Evolutionary conservation across 805 yeast species (phyloP).

Genomic region (Dipodascus albidus): DNA sequence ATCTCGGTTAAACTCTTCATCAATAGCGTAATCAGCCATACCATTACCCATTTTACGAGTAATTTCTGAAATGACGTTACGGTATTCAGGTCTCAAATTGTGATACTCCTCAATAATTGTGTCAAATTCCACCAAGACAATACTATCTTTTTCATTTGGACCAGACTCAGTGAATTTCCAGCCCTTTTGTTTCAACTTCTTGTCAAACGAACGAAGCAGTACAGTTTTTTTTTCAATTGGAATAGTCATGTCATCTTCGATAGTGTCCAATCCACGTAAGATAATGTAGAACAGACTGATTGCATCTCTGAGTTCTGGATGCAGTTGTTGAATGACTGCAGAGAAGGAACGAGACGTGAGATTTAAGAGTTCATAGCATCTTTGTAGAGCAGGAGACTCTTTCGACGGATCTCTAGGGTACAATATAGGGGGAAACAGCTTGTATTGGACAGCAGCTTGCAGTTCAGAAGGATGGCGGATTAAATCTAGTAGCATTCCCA

Average conservation of each 20-base stretch:
- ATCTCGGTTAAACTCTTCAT: constrained; percentile 58
- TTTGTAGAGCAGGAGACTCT: constrained; percentile 35
- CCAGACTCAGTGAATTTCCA: constrained; percentile 73
- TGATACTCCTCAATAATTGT: constrained; percentile 59
- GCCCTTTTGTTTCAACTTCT: constrained; percentile 47
- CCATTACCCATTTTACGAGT: constrained; percentile 90
- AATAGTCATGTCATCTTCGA: constrained; percentile 92
- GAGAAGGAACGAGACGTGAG: constrained; percentile 83
- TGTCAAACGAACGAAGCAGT: constrained; percentile 54
- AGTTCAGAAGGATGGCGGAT: constrained; percentile 62
- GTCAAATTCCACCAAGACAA: constrained; percentile 72
- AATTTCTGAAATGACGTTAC: constrained; percentile 65
- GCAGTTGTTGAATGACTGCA: constrained; percentile 84
- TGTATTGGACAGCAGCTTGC: constrained; percentile 53
- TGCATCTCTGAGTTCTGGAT: constrained; percentile 77
- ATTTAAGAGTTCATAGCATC: constrained; percentile 58
- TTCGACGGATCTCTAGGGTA: constrained; percentile 36
- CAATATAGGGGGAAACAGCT: constrained; percentile 20
- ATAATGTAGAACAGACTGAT: constrained; percentile 77
- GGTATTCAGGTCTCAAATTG: constrained; percentile 60
- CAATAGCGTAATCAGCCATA: constrained; percentile 85
- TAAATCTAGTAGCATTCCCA: constrained; percentile 54
- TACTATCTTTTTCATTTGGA: constrained; percentile 70
- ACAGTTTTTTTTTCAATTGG: constrained; percentile 63
- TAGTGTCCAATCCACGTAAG: constrained; percentile 84